Evolutionary conservation across 2,329 filamentous ascomycete species (phyloP).

Genomic region (Penicillium psychrosexuale): DNA sequence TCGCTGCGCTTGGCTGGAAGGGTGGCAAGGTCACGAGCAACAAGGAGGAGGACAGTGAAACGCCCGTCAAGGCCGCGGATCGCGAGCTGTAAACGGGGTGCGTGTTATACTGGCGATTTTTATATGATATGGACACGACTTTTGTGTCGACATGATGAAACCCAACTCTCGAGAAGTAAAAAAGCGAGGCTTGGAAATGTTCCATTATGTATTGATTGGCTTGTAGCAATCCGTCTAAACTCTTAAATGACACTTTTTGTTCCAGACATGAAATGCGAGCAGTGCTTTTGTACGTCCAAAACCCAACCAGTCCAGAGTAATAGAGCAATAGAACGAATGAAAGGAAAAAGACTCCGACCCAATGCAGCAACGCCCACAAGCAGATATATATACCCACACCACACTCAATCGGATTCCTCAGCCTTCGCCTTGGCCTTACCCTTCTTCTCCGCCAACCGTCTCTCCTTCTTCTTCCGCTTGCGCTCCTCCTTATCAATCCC

Average conservation of each 20-base stretch:
- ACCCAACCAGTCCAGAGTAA: constrained; percentile 5
- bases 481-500: constrained; percentile 52
- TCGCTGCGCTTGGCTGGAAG: constrained; percentile 87
- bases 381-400: constrained; percentile 15
- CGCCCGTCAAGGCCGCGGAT: constrained; percentile 67
- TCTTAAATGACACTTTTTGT: constrained; percentile 18
- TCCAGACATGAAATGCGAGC: constrained; percentile 18
- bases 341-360: constrained; percentile 22
- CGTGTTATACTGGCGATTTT: not conserved
- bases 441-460: constrained; percentile 46
- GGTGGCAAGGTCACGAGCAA: constrained; percentile 50
- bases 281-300: constrained; percentile 9
- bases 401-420: constrained; percentile 24
- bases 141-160: not conserved
- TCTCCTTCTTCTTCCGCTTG: constrained; percentile 56
- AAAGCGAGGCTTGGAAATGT: constrained; percentile 1
- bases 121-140: not conserved
- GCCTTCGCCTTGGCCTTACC: constrained; percentile 33
- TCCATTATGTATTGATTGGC: constrained; percentile 12
- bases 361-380: constrained; percentile 27
- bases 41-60: constrained; percentile 54
- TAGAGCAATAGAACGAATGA: constrained; percentile 10
- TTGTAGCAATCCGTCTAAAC: constrained; percentile 8
- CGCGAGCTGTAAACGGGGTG: constrained; percentile 63
- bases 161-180: not conserved